These are phyloP conservation scores for Selaginella tamariscina DNA, from an alignment of 75 land plant genomes.

Conservation along the genomic window DNA sequence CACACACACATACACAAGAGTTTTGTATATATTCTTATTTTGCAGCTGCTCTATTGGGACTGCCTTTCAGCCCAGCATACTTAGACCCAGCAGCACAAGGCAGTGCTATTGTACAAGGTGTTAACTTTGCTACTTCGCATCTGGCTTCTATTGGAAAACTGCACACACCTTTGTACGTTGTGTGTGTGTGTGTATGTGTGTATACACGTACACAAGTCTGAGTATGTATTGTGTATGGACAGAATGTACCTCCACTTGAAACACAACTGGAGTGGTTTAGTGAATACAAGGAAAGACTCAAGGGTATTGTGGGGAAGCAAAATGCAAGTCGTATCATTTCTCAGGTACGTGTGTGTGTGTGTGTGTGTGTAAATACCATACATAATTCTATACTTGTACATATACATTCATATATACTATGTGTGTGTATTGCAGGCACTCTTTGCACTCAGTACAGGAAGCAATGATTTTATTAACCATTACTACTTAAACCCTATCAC, in stretches of 20 bases:
- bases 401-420: no score
- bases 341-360: no score
- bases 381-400: no score
- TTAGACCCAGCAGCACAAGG: no score
- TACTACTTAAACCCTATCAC: conserved; percentile 66
- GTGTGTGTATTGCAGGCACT: no score
- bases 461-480: conserved; percentile 61
- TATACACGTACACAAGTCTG: not conserved
- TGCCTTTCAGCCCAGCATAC: no score
- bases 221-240: not conserved
- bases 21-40: no score
- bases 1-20: no score
- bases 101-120: no score
- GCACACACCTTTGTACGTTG: not conserved
- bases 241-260: not conserved
- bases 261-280: not conserved
- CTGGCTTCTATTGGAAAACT: not conserved
- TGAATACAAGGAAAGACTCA: not conserved
- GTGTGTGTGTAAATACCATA: no score
- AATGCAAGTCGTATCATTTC: not conserved
- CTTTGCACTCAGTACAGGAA: conserved; percentile 50
- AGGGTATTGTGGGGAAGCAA: not conserved
- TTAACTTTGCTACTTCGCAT: conserved; percentile 1
- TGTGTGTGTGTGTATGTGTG: not conserved
- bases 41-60: no score